phyloP scores from a whole-genome alignment of 1,284 basidiomycete species.

The Gastroboletus turbinatus region DNA sequence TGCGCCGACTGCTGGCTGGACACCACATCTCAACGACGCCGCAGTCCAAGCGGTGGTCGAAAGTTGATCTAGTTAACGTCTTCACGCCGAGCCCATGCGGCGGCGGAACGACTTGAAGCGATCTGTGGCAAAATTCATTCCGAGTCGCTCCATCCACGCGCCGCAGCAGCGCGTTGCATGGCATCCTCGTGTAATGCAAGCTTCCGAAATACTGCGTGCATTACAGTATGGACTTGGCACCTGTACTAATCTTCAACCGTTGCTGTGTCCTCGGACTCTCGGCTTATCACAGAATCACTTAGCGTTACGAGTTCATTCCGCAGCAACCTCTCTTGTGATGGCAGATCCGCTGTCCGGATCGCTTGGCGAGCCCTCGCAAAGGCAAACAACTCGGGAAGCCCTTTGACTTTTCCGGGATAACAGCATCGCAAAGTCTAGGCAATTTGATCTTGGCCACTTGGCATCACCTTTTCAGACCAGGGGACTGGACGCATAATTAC shows the following conservation, averaged over 20 bases:
- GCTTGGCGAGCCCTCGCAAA: background rate
- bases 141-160: background rate
- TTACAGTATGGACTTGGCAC: background rate
- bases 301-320: background rate
- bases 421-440: background rate
- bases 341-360: slow-evolving; percentile 1
- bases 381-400: background rate
- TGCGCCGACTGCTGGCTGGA: background rate
- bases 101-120: background rate
- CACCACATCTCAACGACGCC: background rate
- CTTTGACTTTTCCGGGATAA: background rate
- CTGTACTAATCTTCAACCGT: background rate
- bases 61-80: background rate
- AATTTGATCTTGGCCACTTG: slow-evolving; percentile 1
- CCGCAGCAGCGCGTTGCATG: background rate
- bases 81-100: background rate
- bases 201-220: background rate
- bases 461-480: background rate
- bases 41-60: background rate
- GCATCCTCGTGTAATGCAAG: background rate
- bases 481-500: background rate
- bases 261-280: slow-evolving; percentile 5
- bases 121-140: background rate
- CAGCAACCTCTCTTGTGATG: background rate
- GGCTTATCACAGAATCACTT: background rate